phyloP scores from a whole-genome alignment of 139 green algal genomes.

The Chloropicon primus region DNA sequence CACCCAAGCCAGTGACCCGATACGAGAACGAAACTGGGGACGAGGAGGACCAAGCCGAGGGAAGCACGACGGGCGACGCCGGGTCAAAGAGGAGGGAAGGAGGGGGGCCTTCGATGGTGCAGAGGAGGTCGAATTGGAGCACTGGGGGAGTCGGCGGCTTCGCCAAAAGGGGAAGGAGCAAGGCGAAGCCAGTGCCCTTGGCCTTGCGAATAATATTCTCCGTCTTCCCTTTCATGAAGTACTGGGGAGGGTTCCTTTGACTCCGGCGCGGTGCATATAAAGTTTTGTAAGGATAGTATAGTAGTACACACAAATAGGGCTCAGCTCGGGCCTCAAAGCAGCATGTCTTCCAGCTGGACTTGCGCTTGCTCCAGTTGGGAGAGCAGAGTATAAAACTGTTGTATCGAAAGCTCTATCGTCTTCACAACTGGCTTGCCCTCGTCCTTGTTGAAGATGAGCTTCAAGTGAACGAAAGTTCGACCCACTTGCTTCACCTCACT shows the following conservation, averaged over 20 bases:
- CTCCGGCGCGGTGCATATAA: too few species aligned
- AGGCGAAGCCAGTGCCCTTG: neutral
- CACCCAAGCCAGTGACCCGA: too few species aligned
- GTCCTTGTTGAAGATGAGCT: neutral
- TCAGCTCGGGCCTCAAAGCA: neutral
- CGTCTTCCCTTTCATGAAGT: neutral
- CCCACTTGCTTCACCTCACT: neutral
- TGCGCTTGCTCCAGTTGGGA: neutral
- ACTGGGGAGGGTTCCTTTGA: neutral
- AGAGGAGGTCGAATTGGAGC: too few species aligned
- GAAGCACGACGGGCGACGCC: too few species aligned
- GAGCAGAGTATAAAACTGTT: neutral
- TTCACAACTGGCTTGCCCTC: neutral
- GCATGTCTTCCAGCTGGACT: neutral
- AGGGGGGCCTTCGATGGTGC: too few species aligned
- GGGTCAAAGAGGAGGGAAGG: too few species aligned
- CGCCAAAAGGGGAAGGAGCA: neutral
- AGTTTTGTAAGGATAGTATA: too few species aligned
- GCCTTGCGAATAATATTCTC: neutral
- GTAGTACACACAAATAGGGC: too few species aligned
- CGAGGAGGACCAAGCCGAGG: too few species aligned
- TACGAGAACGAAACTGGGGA: too few species aligned
- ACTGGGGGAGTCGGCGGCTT: too few species aligned
- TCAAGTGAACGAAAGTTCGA: neutral
- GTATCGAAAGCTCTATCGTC: neutral